A percentile compares a stretch with the other conserved stretches of the same genome.
Evolutionary conservation across 257 asterid species (phyloP).

Genomic region (Przewalskia tangutica): DNA sequence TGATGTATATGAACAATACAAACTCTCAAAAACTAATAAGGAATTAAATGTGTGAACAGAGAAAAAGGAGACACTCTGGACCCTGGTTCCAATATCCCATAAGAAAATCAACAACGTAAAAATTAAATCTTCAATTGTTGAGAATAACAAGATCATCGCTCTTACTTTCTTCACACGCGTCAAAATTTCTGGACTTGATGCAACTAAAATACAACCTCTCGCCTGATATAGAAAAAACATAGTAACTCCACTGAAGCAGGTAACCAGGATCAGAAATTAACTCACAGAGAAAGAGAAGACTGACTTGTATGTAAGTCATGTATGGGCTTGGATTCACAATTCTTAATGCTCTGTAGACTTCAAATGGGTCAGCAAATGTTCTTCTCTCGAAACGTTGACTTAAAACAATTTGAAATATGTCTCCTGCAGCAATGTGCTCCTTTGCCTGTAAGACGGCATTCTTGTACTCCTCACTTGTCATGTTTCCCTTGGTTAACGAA

Average conservation of each 20-base stretch:
- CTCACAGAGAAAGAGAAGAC: constrained; percentile 4
- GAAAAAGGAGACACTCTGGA: neutral
- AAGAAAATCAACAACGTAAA: neutral
- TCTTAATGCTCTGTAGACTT: constrained; percentile 83
- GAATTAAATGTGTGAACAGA: neutral
- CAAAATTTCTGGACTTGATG: constrained; percentile 90
- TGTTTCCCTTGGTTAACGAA: constrained; percentile 39
- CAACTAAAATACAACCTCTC: constrained; percentile 78
- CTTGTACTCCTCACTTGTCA: constrained; percentile 69
- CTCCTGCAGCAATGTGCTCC: constrained; percentile 80
- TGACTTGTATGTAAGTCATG: constrained; percentile 79
- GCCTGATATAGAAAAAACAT: constrained; percentile 32
- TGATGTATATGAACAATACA: neutral
- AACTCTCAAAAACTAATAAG: neutral
- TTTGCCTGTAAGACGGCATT: constrained; percentile 67
- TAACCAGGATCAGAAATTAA: neutral
- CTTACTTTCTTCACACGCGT: constrained; percentile 63
- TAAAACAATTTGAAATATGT: constrained; percentile 71
- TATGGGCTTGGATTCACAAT: constrained; percentile 90
- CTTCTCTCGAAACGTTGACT: constrained; percentile 85
- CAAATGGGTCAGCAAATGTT: constrained; percentile 91
- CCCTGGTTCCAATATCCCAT: neutral
- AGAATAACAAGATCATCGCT: neutral
- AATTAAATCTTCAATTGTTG: neutral
- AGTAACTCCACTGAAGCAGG: neutral